These are phyloP conservation scores for Phyllostachys edulis DNA, from an alignment of 176 grass and related monocot species.

Conservation along the genomic window DNA sequence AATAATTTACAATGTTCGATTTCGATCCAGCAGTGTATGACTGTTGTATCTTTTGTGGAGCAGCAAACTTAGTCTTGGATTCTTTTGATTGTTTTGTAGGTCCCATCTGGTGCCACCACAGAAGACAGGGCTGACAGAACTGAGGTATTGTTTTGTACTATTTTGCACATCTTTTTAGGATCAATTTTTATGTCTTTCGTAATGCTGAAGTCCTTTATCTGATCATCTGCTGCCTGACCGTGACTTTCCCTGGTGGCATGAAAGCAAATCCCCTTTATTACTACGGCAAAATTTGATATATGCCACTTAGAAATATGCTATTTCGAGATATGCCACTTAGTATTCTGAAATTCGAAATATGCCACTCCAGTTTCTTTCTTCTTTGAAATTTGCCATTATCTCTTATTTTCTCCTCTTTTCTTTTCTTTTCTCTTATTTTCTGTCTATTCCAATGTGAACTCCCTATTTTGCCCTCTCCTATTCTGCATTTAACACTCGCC, in stretches of 20 bases:
- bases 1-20: conserved; percentile 12
- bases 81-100: conserved; percentile 59
- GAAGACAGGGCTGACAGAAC: conserved; percentile 43
- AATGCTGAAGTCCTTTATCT: not conserved
- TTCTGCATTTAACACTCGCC: no score
- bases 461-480: no score
- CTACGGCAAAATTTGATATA: no score
- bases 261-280: conserved; percentile 1
- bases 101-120: conserved; percentile 71
- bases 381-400: no score
- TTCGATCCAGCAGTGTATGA: not conserved
- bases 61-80: conserved; percentile 15
- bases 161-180: not conserved
- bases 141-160: conserved; percentile 43
- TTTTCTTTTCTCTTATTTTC: no score
- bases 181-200: not conserved
- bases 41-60: not conserved
- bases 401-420: no score
- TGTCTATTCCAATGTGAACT: no score
- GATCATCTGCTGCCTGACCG: not conserved
- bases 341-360: no score
- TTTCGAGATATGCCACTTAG: no score
- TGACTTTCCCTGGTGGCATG: not conserved
- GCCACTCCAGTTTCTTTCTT: no score
- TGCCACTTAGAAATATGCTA: no score